Evolutionary conservation across 2,329 filamentous ascomycete species (phyloP), one percentile per base, ranked within the genome.

Genomic region (Tolypocladium nubicola): DNA sequence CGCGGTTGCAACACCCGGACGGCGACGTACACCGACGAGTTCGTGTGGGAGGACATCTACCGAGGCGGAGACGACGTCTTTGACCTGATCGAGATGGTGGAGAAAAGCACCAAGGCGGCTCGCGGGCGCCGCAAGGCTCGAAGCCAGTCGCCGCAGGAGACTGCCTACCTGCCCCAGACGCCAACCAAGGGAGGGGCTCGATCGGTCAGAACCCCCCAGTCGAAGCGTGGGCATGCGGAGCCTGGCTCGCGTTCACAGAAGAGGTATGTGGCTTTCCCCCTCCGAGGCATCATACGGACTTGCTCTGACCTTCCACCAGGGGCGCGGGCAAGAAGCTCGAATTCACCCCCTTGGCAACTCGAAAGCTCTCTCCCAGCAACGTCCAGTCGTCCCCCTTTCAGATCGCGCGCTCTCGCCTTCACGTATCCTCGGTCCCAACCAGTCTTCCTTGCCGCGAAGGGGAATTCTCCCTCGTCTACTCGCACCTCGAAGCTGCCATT

Each of bases 301-400:
- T 0, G 33, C 56, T 58, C 56, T 58, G 56, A 78, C 79, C 60
- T 85, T 90, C 43, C 73, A 89, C 13, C 37, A 72, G 70, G 62
- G 67, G 70, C 38, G 59, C 64, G 1, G 64, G 65, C 56, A 96
- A 92, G 66, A 88, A 90, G 6, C 82, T 99, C 40, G 92, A 97
- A 67, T 97, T 97, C 66, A 99, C 94, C 0, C 94, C 94, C 0
- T 76, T 99, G n/a, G 91, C 90, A 8, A 97, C 90, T 16, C 87
- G 94, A 43, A 81, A 88, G 23, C 80, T 99, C 4, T 90, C 90
- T 1, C 88, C 89, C 5, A 81, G 81, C 39, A 83, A 88, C 62
- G 80, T 88, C 57, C 82, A 90, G 49, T 84, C 87, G 2, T 96
- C 94, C 0, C 94, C 94, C 0, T 97, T 97, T 67, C 91, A 96